Evolutionary conservation across 371 early-diverging fungal genomes (phyloP).

Genomic region (Massospora cicadina): DNA sequence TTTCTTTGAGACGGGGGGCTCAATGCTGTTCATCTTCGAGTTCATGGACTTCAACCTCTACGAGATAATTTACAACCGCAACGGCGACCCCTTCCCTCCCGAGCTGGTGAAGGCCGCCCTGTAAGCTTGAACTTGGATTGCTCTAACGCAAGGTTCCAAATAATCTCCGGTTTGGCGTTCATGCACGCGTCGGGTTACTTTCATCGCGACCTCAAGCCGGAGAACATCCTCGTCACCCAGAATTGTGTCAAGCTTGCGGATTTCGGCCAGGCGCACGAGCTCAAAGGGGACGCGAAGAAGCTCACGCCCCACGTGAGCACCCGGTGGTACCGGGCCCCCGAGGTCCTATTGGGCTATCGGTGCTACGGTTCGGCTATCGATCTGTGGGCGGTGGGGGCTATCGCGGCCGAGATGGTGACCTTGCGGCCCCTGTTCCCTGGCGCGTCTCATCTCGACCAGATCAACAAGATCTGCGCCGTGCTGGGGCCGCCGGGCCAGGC

Average conservation of each 20-base stretch:
- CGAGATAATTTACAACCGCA: conserved; percentile 54
- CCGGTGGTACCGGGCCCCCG: conserved; percentile 97
- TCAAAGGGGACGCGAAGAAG: conserved; percentile 58
- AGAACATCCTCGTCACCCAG: conserved; percentile 41
- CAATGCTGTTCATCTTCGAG: conserved; percentile 81
- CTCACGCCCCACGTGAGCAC: conserved; percentile 88
- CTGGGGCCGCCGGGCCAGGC: conserved; percentile 28
- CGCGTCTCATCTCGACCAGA: conserved; percentile 73
- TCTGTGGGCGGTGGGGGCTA: conserved; percentile 94
- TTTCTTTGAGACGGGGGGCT: conserved; percentile 59
- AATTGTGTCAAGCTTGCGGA: conserved; percentile 75
- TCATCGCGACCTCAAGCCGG: conserved; percentile 92
- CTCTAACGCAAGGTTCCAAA: conserved; percentile 32
- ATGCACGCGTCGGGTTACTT: conserved; percentile 81
- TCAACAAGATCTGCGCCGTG: conserved; percentile 46
- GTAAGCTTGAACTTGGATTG: conserved; percentile 16
- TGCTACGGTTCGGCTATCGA: conserved; percentile 88
- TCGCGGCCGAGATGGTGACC: conserved; percentile 72
- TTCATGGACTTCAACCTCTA: conserved; percentile 87
- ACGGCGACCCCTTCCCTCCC: conserved; percentile 34
- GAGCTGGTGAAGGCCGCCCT: conserved; percentile 35
- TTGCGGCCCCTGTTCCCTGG: conserved; percentile 88
- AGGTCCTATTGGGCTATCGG: conserved; percentile 70
- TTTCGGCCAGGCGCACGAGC: conserved; percentile 80
- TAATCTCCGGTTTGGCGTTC: conserved; percentile 61